Evolutionary conservation across 139 green algal species (phyloP).

Genomic region (Volvox africanus): DNA sequence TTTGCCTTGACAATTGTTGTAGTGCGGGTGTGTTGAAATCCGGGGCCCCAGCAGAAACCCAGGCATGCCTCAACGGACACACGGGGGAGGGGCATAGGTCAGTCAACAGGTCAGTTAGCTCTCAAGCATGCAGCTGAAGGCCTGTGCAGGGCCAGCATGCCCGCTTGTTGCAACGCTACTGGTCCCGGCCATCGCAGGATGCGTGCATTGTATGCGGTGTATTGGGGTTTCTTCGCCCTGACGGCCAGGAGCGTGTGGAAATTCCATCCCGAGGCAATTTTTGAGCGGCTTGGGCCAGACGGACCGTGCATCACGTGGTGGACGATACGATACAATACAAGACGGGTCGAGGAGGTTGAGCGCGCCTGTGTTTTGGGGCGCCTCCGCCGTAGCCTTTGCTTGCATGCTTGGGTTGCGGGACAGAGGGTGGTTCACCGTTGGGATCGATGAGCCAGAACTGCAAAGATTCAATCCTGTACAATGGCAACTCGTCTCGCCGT

Average conservation of each 20-base stretch:
- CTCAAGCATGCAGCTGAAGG: neutral
- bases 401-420: neutral
- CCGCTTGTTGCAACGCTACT: neutral
- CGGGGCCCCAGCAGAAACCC: neutral
- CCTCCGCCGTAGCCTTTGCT: neutral
- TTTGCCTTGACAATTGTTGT: slow-evolving; percentile 16
- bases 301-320: too few species aligned
- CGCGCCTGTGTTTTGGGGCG: neutral
- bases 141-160: neutral
- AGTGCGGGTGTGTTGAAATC: neutral
- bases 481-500: neutral
- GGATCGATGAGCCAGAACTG: too few species aligned
- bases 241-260: too few species aligned
- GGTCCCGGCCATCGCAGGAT: neutral
- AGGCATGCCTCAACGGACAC: neutral
- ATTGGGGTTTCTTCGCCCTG: too few species aligned
- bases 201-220: neutral
- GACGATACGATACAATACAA: too few species aligned
- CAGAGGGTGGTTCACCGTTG: too few species aligned
- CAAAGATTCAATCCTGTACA: too few species aligned
- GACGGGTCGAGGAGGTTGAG: neutral
- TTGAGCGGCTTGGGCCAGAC: too few species aligned
- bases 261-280: too few species aligned
- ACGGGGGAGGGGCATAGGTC: neutral
- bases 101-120: neutral